Conservation (phyloP, 768 basidiomycete genomes). For the Collybiopsis luxurians region DNA sequence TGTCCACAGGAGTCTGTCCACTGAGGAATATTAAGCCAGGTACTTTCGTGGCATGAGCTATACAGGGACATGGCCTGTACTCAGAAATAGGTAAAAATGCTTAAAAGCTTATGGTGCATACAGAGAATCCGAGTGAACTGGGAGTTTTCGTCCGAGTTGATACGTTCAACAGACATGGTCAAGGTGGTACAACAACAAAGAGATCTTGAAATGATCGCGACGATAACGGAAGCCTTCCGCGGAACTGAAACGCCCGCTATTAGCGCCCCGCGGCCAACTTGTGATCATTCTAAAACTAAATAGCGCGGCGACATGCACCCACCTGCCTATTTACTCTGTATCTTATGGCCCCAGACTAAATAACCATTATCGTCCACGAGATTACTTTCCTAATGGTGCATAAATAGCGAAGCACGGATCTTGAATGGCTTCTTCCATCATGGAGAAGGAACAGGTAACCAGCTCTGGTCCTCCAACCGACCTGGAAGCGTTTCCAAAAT, state of each 20-base stretch:
- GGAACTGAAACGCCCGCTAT: too few species aligned
- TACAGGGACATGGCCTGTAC: background rate
- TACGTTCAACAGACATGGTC: constrained; percentile 51
- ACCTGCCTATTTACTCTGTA: too few species aligned
- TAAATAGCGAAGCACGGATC: background rate
- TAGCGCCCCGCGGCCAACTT: too few species aligned
- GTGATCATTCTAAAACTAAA: too few species aligned
- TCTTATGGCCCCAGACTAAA: too few species aligned
- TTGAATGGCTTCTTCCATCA: background rate
- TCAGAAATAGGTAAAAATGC: background rate
- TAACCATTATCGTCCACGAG: too few species aligned
- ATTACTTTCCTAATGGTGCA: background rate
- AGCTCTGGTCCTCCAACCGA: background rate
- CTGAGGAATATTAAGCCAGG: constrained; percentile 60
- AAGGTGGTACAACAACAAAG: background rate
- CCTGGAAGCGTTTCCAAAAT: background rate
- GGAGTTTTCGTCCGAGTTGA: constrained; percentile 48
- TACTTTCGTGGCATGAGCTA: constrained; percentile 57
- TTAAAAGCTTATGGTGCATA: constrained; percentile 11
- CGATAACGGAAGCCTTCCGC: too few species aligned
- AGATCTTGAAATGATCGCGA: too few species aligned
- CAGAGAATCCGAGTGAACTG: constrained; percentile 47
- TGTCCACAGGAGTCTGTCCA: constrained; percentile 55
- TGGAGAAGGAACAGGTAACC: background rate
- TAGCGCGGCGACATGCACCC: too few species aligned